These are phyloP conservation scores for Albatrellus ellisii DNA, from an alignment of 768 basidiomycete species.

Conservation along the genomic window DNA sequence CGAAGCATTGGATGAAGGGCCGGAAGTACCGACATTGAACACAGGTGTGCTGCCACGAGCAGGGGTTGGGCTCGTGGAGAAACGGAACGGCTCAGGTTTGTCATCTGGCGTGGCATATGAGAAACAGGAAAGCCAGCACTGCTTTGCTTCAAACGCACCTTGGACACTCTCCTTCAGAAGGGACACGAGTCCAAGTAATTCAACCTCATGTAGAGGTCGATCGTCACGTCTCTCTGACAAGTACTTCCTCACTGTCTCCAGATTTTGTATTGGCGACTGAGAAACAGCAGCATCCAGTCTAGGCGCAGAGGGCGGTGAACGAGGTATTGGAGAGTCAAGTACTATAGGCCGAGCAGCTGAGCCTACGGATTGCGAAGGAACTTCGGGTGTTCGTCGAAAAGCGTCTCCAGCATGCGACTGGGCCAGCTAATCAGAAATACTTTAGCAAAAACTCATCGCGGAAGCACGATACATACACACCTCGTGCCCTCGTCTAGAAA, in stretches of 20 bases:
- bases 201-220: slow-evolving; percentile 34
- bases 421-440: neutral
- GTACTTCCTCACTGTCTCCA: slow-evolving; percentile 36
- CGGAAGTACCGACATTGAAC: slow-evolving; percentile 14
- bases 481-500: slow-evolving; percentile 10
- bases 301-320: slow-evolving; percentile 4
- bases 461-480: slow-evolving; percentile 4
- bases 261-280: slow-evolving; percentile 28
- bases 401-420: neutral
- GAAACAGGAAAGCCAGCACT: neutral
- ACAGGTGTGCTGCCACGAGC: slow-evolving; percentile 25
- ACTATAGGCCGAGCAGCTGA: slow-evolving; percentile 10
- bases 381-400: neutral
- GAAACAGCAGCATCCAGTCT: neutral
- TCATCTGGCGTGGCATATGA: neutral
- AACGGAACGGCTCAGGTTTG: slow-evolving; percentile 42
- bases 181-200: slow-evolving; percentile 40
- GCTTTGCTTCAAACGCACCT: slow-evolving; percentile 22
- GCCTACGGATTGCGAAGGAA: neutral
- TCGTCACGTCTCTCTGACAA: slow-evolving; percentile 31
- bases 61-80: slow-evolving; percentile 36
- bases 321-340: slow-evolving; percentile 11
- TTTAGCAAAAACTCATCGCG: neutral
- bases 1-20: slow-evolving; percentile 16
- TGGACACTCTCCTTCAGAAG: slow-evolving; percentile 39